Evolutionary conservation across 768 basidiomycete species (phyloP).

Genomic region (Tricholoma matsutake): DNA sequence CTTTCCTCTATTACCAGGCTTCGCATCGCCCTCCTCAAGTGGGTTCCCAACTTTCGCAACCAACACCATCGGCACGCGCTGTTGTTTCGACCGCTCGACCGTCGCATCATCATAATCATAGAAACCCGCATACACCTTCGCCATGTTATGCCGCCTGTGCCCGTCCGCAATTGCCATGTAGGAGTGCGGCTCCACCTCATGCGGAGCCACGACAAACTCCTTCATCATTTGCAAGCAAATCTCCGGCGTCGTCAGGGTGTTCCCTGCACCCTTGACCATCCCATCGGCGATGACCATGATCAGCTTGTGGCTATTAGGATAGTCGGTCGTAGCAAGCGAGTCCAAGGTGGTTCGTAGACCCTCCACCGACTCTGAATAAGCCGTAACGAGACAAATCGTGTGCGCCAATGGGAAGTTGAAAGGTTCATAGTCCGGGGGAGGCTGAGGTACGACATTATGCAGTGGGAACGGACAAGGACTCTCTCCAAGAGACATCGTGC

Average conservation of each 20-base stretch:
- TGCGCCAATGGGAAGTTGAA: conserved; percentile 95
- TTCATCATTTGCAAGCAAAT: conserved; percentile 97
- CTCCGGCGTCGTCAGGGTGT: conserved; percentile 85
- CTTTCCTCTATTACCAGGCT: conserved; percentile 98
- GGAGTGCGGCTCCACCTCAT: conserved; percentile 90
- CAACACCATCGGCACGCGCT: conserved; percentile 92
- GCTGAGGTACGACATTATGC: conserved; percentile 87
- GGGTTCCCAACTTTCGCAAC: conserved; percentile 97
- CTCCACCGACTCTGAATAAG: conserved; percentile 96
- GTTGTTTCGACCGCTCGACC: conserved; percentile 88
- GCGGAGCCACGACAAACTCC: conserved; percentile 74
- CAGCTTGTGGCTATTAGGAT: conserved; percentile 95
- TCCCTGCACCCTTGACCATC: conserved; percentile 96
- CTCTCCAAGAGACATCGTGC: conserved; percentile 74
- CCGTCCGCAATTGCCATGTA: conserved; percentile 99
- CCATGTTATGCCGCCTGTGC: conserved; percentile 99
- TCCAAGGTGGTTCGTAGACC: conserved; percentile 97
- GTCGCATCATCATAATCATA: conserved; percentile 93
- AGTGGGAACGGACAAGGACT: conserved; percentile 92
- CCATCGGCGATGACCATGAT: conserved; percentile 97
- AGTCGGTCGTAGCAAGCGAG: conserved; percentile 96
- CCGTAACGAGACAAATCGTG: conserved; percentile 94
- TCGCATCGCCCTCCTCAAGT: conserved; percentile 79
- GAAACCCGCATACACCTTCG: conserved; percentile 96
- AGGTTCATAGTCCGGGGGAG: conserved; percentile 86